A percentile compares a stretch with the other conserved stretches of the same genome.
phyloP scores from a whole-genome alignment of 2,329 filamentous ascomycete genomes.

The Epicoccum nigrum region DNA sequence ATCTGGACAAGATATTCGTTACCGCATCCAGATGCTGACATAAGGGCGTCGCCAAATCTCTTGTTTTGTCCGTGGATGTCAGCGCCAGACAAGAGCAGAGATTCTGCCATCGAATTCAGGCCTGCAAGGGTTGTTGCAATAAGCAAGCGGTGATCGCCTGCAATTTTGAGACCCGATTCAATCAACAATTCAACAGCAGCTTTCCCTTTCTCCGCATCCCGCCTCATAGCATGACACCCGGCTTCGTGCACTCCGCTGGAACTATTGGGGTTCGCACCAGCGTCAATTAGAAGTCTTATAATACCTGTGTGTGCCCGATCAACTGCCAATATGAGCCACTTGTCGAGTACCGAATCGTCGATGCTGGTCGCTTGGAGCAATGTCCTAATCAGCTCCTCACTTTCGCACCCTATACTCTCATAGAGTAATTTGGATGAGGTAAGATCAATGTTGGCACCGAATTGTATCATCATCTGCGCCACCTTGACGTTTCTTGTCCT shows the following conservation, averaged over 20 bases:
- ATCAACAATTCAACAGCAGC: neutral
- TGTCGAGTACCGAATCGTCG: neutral
- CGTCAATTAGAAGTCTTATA: neutral
- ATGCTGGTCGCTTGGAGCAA: neutral
- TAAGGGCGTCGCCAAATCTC: neutral
- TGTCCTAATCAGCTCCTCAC: neutral
- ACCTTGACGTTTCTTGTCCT: neutral
- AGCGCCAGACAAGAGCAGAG: neutral
- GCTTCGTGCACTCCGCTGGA: no score
- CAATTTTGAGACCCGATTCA: neutral
- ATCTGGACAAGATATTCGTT: neutral
- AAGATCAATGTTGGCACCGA: neutral
- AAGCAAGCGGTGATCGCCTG: neutral
- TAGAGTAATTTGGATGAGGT: neutral
- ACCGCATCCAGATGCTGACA: neutral
- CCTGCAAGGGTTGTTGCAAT: neutral
- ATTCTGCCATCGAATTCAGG: neutral
- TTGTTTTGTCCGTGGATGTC: neutral
- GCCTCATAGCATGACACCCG: no score
- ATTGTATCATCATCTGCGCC: neutral
- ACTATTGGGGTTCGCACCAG: neutral
- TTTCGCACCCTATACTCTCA: neutral
- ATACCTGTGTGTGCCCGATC: neutral
- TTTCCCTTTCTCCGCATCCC: neutral
- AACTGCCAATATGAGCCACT: neutral